phyloP scores from a whole-genome alignment of 208 protist species.

The Ichthyophonus hoferi region DNA sequence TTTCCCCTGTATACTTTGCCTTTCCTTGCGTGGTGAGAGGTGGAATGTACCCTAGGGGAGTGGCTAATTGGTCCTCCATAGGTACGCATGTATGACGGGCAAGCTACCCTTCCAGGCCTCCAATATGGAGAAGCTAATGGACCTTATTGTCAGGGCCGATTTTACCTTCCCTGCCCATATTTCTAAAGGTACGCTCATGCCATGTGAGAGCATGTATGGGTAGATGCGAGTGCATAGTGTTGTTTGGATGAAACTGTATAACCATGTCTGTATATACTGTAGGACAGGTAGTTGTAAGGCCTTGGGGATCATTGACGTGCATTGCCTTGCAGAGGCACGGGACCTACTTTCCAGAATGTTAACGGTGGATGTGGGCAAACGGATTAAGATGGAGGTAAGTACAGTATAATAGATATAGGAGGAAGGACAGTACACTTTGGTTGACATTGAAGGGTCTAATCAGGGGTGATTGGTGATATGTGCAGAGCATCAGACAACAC shows the following conservation, averaged over 20 bases:
- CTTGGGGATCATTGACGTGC: not conserved
- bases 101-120: constrained; percentile 21
- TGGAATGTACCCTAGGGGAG: not conserved
- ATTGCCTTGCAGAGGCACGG: not conserved
- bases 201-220: too few relatives aligned
- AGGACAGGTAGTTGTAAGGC: too few relatives aligned
- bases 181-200: not conserved
- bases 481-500: not conserved
- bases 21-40: not conserved
- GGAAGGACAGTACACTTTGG: too few relatives aligned
- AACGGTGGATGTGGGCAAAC: not conserved
- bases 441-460: too few relatives aligned
- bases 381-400: not conserved
- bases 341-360: not conserved
- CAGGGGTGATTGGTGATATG: too few relatives aligned
- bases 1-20: too few relatives aligned
- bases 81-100: constrained; percentile 15
- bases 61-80: not conserved
- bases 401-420: too few relatives aligned
- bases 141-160: constrained; percentile 15
- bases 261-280: not conserved
- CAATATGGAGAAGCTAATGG: constrained; percentile 23
- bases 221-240: not conserved
- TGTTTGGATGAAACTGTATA: not conserved
- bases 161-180: not conserved